Evolutionary conservation across 1,139 yeast genomes (phyloP).

Genomic region (Candida glucosophila): DNA sequence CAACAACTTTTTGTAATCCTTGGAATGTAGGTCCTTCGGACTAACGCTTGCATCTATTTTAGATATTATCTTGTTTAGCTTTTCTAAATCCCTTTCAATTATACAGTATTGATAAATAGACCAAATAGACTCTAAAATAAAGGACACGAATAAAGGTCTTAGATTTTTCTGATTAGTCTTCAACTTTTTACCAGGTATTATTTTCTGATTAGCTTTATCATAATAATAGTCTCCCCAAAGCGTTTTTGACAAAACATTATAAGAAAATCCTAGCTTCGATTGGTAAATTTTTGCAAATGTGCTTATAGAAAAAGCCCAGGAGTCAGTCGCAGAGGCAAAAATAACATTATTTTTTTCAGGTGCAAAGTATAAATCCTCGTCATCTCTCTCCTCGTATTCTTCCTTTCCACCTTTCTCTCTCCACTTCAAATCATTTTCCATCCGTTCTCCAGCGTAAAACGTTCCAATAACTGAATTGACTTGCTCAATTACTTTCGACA

Average conservation of each 20-base stretch:
- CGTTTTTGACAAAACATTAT: constrained; percentile 72
- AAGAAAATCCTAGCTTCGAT: constrained; percentile 76
- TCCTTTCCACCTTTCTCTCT: constrained; percentile 55
- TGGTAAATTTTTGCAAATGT: constrained; percentile 86
- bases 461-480: constrained; percentile 94
- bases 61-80: constrained; percentile 63
- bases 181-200: constrained; percentile 52
- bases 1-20: constrained; percentile 59
- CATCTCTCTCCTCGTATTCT: constrained; percentile 68
- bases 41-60: constrained; percentile 61
- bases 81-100: constrained; percentile 59
- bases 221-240: constrained; percentile 92
- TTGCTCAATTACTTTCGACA: constrained; percentile 75
- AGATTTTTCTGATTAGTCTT: constrained; percentile 38
- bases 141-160: constrained; percentile 80
- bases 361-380: constrained; percentile 77
- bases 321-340: constrained; percentile 91
- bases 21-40: constrained; percentile 74
- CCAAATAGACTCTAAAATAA: constrained; percentile 89
- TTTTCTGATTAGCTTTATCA: constrained; percentile 84
- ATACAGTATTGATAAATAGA: constrained; percentile 71
- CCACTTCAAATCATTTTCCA: constrained; percentile 84
- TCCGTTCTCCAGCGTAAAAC: constrained; percentile 86
- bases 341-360: constrained; percentile 90
- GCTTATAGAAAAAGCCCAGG: constrained; percentile 93